phyloP scores from a whole-genome alignment of 2,329 filamentous ascomycete species.

The Aspergillus oerlinghausenensis region DNA sequence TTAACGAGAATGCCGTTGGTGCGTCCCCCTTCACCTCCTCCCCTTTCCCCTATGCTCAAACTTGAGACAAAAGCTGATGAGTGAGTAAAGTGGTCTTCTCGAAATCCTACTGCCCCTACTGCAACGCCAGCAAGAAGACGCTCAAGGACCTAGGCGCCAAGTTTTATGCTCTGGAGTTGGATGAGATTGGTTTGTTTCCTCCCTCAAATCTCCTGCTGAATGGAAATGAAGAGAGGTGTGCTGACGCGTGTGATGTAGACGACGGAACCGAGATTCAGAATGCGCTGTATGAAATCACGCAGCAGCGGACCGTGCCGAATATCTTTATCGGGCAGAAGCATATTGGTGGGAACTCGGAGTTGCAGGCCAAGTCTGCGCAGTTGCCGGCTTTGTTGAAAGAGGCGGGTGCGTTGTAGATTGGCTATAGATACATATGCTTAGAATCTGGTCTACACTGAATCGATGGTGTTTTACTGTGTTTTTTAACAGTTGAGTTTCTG shows the following conservation, averaged over 20 bases:
- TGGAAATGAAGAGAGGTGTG: not conserved
- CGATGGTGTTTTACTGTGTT: not conserved
- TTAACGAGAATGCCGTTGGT: conserved; percentile 85
- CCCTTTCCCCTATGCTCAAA: not conserved
- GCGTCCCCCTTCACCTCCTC: conserved; percentile 31
- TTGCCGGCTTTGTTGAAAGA: conserved; percentile 61
- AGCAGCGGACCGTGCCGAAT: conserved; percentile 89
- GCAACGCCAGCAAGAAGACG: conserved; percentile 70
- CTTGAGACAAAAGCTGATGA: not conserved
- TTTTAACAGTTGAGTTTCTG: not conserved
- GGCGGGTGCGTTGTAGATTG: conserved; percentile 56
- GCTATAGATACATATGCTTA: not conserved
- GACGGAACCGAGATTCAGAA: conserved; percentile 80
- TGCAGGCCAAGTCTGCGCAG: conserved; percentile 63
- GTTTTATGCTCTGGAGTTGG: conserved; percentile 73
- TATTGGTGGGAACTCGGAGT: conserved; percentile 92
- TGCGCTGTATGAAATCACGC: conserved; percentile 72
- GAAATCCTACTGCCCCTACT: conserved; percentile 97
- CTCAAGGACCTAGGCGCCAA: conserved; percentile 67
- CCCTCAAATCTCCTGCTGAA: too few species aligned
- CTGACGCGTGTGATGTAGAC: conserved; percentile 47
- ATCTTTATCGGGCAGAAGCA: conserved; percentile 88
- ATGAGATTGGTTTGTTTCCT: conserved; percentile 57
- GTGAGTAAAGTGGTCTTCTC: conserved; percentile 72
- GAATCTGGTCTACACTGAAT: too few species aligned